Evolutionary conservation across 2,329 filamentous ascomycete species (phyloP).

Genomic region (Myriosclerotinia curreyana): DNA sequence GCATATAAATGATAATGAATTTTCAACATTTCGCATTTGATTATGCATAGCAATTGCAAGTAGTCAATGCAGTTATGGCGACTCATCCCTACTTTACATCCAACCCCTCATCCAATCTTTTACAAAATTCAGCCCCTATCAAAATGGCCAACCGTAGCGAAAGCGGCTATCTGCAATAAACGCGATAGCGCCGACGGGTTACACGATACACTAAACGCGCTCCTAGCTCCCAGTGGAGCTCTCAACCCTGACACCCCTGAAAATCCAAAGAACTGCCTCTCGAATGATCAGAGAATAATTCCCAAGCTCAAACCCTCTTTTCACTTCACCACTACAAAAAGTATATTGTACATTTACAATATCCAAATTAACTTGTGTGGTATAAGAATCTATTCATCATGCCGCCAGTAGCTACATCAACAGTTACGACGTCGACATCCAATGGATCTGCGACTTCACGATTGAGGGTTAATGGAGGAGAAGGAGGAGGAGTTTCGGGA

Average conservation of each 20-base stretch:
- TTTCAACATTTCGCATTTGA: not conserved
- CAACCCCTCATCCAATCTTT: not conserved
- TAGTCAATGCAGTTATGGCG: not conserved
- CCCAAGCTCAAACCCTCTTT: not conserved
- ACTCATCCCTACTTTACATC: too few species aligned
- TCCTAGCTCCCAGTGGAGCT: not conserved
- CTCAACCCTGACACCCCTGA: conserved; percentile 2
- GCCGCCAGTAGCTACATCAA: conserved; percentile 19
- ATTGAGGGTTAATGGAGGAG: conserved; percentile 9
- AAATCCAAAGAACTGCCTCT: not conserved
- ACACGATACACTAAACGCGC: not conserved
- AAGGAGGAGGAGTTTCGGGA: not conserved
- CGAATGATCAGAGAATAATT: not conserved
- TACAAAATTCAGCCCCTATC: not conserved
- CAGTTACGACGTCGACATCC: conserved; percentile 10
- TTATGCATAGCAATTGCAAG: not conserved
- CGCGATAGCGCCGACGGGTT: not conserved
- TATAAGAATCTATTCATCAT: conserved; percentile 6
- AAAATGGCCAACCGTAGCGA: not conserved
- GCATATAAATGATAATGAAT: not conserved
- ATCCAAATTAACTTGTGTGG: not conserved
- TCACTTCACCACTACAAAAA: not conserved
- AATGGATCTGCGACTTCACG: conserved; percentile 13
- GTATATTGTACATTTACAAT: not conserved
- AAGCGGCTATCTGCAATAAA: not conserved